Conservation (phyloP, 495 filamentous ascomycete genomes). For the Xylaria longipes region DNA sequence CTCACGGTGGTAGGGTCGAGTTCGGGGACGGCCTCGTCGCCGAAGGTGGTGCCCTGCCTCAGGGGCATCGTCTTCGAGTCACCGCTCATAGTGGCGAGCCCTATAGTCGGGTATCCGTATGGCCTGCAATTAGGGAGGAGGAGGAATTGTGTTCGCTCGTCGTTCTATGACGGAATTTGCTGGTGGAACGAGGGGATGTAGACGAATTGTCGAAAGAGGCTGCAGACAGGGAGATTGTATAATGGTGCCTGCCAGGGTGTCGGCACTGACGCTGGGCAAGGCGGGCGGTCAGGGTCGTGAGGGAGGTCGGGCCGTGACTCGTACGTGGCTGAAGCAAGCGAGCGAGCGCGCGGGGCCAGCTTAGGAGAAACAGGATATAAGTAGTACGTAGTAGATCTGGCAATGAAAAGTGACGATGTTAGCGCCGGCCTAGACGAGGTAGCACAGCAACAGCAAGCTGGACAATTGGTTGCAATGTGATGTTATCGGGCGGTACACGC, state of each 20-base stretch:
- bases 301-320: slow-evolving; percentile 27
- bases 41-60: slow-evolving; percentile 61
- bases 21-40: slow-evolving; percentile 71
- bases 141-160: background rate
- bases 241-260: background rate
- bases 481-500: background rate
- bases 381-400: slow-evolving; percentile 5
- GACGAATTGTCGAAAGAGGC: background rate
- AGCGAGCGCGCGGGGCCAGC: slow-evolving; percentile 11
- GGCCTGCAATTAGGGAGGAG: background rate
- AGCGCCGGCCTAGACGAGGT: slow-evolving; percentile 16
- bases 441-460: slow-evolving; percentile 1
- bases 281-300: slow-evolving; percentile 22
- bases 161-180: background rate
- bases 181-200: background rate
- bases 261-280: background rate
- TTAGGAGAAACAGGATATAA: slow-evolving; percentile 4
- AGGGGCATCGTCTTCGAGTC: slow-evolving; percentile 57
- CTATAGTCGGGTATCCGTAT: background rate
- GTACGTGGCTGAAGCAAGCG: slow-evolving; percentile 16
- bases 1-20: slow-evolving; percentile 79
- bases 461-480: slow-evolving; percentile 1
- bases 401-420: slow-evolving; percentile 21
- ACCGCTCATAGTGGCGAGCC: slow-evolving; percentile 38
- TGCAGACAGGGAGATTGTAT: background rate